Base-by-base conservation (phyloP, 2,329 filamentous ascomycete species). In the Aspergillus ibericus region DNA sequence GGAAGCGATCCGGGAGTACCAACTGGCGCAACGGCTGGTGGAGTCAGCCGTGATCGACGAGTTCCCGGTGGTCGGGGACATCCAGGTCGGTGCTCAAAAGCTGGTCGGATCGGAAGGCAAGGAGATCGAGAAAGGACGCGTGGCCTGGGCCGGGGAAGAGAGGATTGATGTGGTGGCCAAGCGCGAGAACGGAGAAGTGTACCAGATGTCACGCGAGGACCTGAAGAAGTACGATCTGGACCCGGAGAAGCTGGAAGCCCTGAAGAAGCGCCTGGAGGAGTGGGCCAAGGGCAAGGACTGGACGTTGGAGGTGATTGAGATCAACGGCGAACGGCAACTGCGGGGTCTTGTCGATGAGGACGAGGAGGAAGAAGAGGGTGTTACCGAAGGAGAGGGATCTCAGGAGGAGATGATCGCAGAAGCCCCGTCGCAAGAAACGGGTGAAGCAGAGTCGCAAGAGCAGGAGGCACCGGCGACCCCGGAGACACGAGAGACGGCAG, bases 231-330 rank as follows among this genome's bases (percentile, higher is more conserved):
- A 91, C 46, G 85, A 89, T 13, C 79, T 93, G 29, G 83, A 88
- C 55, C 83, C 84, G 0, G 82, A 88, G 48, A 81, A 87, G 44
- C 81, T 96, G 3, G 87, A 93, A 66, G 81, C 86, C 47, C 79
- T 96, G 70, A 84, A 84, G 67, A 82, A 86, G 62, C 81, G 90
- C 69, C 75, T 96, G 58, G 82, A 90, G 70, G 83, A 86, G 66
- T 70, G 90, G 40, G 90, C 91, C 0, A 84, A 86, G 2, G 86
- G 88, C 7, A 84, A 87, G 63, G 86, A 86, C 15, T 96, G 92
- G 92, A 89, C 87, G 67, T 78, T 96, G 59, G 90, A 95, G 73
- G 81, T 95, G 13, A 85, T 95, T 1, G 89, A 95, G 68, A 81
- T 85, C 10, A 84, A 88, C 1, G 82, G 84, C 4, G 81, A 83